Conservation (phyloP, 2,329 filamentous ascomycete species). For the Diaporthe citri region DNA sequence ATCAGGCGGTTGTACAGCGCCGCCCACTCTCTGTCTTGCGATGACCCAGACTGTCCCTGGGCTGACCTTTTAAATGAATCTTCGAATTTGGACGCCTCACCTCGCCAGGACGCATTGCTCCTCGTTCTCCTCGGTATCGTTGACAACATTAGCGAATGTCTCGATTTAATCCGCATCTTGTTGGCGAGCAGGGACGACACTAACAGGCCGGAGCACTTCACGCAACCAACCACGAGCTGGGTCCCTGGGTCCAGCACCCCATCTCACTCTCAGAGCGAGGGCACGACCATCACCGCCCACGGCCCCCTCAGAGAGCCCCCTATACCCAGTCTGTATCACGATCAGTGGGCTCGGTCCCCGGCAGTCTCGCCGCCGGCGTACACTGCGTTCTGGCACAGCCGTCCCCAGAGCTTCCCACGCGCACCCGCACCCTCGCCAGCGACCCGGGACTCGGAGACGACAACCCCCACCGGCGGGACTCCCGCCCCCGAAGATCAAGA, state of each 20-base stretch:
- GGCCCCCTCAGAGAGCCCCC: background rate
- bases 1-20: background rate
- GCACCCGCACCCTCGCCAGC: background rate
- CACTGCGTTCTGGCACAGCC: background rate
- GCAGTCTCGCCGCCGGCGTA: background rate
- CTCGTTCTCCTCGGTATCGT: background rate
- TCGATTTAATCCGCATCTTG: background rate
- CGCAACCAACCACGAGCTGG: background rate
- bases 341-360: background rate
- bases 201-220: background rate
- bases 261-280: background rate
- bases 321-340: background rate
- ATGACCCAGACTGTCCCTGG: background rate
- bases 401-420: no score
- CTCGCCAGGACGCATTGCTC: background rate
- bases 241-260: background rate
- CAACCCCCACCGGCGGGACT: no score
- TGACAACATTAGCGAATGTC: constrained; percentile 10
- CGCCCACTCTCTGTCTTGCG: background rate
- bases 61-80: background rate
- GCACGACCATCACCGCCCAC: no score
- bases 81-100: no score
- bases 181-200: background rate
- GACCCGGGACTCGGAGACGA: background rate
- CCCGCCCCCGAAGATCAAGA: background rate